Percentiles rank a stretch among this genome's conserved stretches.
Conservation (phyloP, 1,284 basidiomycete genomes). For the Sanghuangporus weigelae region DNA sequence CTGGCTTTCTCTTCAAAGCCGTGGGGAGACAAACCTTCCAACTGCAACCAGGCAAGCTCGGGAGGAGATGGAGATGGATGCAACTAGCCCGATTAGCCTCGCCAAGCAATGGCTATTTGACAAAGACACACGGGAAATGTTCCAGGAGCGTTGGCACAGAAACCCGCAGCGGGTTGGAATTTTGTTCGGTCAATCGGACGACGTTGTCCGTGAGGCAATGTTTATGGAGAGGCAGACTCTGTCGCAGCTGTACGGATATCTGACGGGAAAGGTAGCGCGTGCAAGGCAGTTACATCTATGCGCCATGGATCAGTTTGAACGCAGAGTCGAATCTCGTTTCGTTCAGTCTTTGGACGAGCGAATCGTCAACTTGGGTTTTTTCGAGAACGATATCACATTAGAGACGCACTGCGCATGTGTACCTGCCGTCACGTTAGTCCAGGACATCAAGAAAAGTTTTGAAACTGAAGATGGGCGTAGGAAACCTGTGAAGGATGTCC, state of each 20-base stretch:
- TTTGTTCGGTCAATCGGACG: conserved; percentile 46
- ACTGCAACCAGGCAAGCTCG: not conserved
- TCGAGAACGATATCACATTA: conserved; percentile 55
- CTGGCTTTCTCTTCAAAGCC: conserved; percentile 48
- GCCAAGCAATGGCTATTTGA: conserved; percentile 8
- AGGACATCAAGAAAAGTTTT: conserved; percentile 47
- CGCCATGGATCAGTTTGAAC: conserved; percentile 44
- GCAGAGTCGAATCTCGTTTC: conserved; percentile 30
- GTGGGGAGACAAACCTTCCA: not conserved
- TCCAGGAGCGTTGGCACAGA: conserved; percentile 38
- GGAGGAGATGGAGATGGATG: not conserved
- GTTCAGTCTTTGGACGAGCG: conserved; percentile 48
- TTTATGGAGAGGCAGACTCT: conserved; percentile 60
- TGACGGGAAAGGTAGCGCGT: conserved; percentile 57
- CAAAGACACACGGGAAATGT: not conserved
- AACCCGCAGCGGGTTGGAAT: conserved; percentile 39
- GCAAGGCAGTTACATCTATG: conserved; percentile 60
- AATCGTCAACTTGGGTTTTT: conserved; percentile 52
- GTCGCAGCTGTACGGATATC: conserved; percentile 64
- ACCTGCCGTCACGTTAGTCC: conserved; percentile 44
- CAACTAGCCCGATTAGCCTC: not conserved
- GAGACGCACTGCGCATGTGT: conserved; percentile 56
- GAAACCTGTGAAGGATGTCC: conserved; percentile 46
- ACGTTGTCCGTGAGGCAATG: conserved; percentile 52
- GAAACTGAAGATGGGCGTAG: conserved; percentile 39